Evolutionary conservation across 495 filamentous ascomycete species (phyloP), one percentile per base, ranked within the genome.

Genomic region (Penicillium malachiteum): DNA sequence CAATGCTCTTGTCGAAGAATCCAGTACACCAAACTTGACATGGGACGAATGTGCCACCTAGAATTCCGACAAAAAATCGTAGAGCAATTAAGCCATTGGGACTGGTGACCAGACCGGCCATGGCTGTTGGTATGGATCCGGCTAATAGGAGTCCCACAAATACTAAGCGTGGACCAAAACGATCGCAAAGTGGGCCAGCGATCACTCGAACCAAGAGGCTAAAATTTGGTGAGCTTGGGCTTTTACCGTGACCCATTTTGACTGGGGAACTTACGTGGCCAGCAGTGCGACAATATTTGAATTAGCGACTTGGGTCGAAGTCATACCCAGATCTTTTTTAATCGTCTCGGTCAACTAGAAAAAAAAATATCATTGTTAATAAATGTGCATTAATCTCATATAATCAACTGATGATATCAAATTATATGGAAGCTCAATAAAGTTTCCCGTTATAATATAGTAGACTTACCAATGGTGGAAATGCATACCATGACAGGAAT

Each of bases 1-100:
- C 89, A 14, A 97, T 83, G 64, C 90, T 95, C 77, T 96, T 96
- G 75, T 97, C 93, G 63, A 94, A 96, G 78, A 93, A 97, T 2
- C 88, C 92, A 0, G 93, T 96, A 31, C 87, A 89, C 92, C 93
- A 97, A 7, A 97, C 93, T 61, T 96, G 93, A 69, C 93, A 97
- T 2, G 93, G 93, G 3, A 97, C 92, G 58, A 97, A 97, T 5
- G 82, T 82, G 0, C 88, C 93, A 32, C 93, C 93, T 1, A 97
- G 81, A 52, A 97, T 96, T 35, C 93, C 93, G 50, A 97, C 81
- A 72, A 97, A 97, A 76, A 97, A 96, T 33, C 93, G 86, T 49
- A 92, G 76, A 12, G 86, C 79, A 49, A 92, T 84, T 21, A 97
- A 80, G 0, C 92, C 89, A 1, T 77, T 70, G 0, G 86, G 84